These are phyloP conservation scores for Cochlearia excelsa DNA, from an alignment of 345 rosid genomes.

Conservation along the genomic window DNA sequence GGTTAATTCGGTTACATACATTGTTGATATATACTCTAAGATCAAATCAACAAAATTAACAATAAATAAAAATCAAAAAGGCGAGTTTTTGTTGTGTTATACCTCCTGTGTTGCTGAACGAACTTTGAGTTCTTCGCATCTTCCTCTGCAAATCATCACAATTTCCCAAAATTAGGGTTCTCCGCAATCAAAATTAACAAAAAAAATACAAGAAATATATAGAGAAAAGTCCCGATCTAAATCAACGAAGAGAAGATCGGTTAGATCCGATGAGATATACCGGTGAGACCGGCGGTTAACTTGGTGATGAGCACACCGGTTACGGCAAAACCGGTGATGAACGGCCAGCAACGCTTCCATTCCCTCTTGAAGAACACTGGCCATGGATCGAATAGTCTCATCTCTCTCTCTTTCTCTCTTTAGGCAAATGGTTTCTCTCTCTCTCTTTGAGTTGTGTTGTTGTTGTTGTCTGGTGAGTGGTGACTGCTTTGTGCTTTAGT, in stretches of 20 bases:
- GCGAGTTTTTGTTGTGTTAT: no score
- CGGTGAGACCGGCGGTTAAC: constrained; percentile 60
- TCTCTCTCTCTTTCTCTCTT: no score
- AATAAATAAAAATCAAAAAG: no score
- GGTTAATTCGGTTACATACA: no score
- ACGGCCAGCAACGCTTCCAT: constrained; percentile 78
- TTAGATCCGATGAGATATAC: constrained; percentile 42
- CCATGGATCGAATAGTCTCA: constrained; percentile 69
- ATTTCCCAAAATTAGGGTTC: neutral
- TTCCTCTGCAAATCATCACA: constrained; percentile 54
- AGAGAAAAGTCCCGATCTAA: constrained; percentile 3
- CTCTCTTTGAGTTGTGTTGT: no score
- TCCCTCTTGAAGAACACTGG: constrained; percentile 80
- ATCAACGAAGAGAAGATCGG: neutral
- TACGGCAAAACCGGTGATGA: constrained; percentile 76
- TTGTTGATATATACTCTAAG: no score
- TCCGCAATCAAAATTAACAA: neutral
- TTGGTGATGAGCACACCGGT: constrained; percentile 71
- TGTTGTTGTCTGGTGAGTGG: no score
- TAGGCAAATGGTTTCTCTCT: no score
- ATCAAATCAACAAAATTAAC: no score
- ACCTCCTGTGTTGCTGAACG: constrained; percentile 81
- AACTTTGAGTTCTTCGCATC: constrained; percentile 81
- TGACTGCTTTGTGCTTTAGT: no score
- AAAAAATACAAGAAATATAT: no score